These are phyloP conservation scores for Primulina huaijiensis DNA, from an alignment of 257 asterid genomes.

Conservation along the genomic window DNA sequence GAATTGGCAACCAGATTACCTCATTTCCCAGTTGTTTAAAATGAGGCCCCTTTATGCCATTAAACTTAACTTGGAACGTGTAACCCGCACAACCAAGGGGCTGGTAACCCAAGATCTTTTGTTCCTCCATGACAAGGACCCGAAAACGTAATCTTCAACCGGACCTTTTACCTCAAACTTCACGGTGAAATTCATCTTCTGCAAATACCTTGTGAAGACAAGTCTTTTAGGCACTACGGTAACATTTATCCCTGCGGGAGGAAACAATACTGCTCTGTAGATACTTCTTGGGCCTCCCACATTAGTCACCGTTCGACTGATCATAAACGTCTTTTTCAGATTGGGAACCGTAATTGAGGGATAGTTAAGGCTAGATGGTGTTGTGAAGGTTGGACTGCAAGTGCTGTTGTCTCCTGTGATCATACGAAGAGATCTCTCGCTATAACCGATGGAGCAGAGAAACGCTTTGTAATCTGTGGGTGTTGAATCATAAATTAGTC, in stretches of 20 bases:
- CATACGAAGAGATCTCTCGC: slow-evolving; percentile 55
- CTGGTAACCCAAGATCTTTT: slow-evolving; percentile 53
- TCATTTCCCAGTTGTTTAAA: not conserved
- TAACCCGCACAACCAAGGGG: slow-evolving; percentile 61
- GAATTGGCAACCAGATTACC: not conserved
- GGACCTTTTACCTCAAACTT: slow-evolving; percentile 63
- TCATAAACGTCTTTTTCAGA: slow-evolving; percentile 42
- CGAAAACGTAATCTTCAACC: slow-evolving; percentile 61
- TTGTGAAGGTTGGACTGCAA: slow-evolving; percentile 42
- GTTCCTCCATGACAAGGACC: slow-evolving; percentile 84
- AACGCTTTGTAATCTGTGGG: slow-evolving; percentile 64
- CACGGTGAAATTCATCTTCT: slow-evolving; percentile 64
- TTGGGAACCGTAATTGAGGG: slow-evolving; percentile 72
- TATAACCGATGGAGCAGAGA: slow-evolving; percentile 82
- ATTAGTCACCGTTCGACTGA: slow-evolving; percentile 70
- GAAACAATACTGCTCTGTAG: slow-evolving; percentile 57
- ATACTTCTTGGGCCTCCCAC: slow-evolving; percentile 59
- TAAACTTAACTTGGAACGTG: slow-evolving; percentile 41
- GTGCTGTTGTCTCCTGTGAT: slow-evolving; percentile 81
- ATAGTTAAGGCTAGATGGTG: slow-evolving; percentile 73
- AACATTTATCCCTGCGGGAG: slow-evolving; percentile 64
- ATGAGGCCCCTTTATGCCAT: slow-evolving; percentile 14
- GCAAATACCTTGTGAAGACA: slow-evolving; percentile 48
- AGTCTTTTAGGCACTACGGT: slow-evolving; percentile 62
- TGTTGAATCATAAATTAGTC: slow-evolving; percentile 69